Conservation (phyloP, 2,329 filamentous ascomycete genomes). For the Leptographium flavum region DNA sequence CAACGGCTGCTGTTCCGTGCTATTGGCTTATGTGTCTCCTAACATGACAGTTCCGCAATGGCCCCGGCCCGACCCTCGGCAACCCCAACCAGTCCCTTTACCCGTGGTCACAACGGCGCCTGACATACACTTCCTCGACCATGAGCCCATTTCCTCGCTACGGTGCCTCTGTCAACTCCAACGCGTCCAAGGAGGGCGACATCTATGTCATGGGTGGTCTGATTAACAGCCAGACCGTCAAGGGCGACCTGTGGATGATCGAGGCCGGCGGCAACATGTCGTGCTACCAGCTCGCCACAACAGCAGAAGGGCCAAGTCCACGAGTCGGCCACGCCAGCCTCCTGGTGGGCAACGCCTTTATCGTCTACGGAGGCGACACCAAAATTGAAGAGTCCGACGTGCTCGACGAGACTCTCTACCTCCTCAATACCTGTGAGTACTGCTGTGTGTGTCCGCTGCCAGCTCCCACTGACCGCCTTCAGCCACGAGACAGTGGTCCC, state of each 20-base stretch:
- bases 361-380: conserved; percentile 96
- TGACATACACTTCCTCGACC: conserved; percentile 73
- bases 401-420: conserved; percentile 87
- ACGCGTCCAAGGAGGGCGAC: conserved; percentile 89
- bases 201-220: conserved; percentile 96
- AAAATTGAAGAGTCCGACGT: conserved; percentile 89
- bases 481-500: conserved; percentile 98
- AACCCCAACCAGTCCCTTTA: conserved; percentile 71
- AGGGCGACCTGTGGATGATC: conserved; percentile 95
- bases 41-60: conserved; percentile 39
- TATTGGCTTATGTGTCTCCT: not conserved
- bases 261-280: conserved; percentile 78
- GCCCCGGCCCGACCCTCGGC: conserved; percentile 27
- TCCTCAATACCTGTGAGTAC: conserved; percentile 80
- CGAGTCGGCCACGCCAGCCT: conserved; percentile 89
- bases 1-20: not conserved
- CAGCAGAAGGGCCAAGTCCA: conserved; percentile 85
- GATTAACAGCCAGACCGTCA: conserved; percentile 88
- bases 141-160: conserved; percentile 89
- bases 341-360: conserved; percentile 94
- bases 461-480: conserved; percentile 11
- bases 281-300: conserved; percentile 84
- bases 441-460: not conserved
- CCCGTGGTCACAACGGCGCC: conserved; percentile 82
- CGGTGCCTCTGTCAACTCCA: conserved; percentile 86